These are phyloP conservation scores for Pleurotus tuoliensis DNA, from an alignment of 768 basidiomycete species.

Conservation along the genomic window DNA sequence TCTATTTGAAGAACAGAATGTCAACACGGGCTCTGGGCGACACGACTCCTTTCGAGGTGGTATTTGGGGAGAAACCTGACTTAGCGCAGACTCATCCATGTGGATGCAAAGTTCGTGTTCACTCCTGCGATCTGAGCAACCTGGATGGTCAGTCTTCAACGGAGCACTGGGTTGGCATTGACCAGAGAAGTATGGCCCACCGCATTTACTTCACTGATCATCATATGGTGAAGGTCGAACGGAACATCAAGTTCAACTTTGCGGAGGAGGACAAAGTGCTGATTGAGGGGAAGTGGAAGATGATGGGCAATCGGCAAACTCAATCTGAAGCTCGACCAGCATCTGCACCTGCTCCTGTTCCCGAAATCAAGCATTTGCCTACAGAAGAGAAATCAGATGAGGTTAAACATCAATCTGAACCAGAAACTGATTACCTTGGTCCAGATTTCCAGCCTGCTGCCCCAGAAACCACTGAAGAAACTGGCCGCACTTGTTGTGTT, in stretches of 20 bases:
- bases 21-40: conserved; percentile 11
- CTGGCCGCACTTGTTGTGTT: conserved; percentile 3
- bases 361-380: too few relatives aligned
- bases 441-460: neutral
- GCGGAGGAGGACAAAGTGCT: conserved; percentile 7
- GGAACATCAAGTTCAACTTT: conserved; percentile 17
- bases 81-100: conserved; percentile 6
- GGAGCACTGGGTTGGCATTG: conserved; percentile 32
- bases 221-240: conserved; percentile 19
- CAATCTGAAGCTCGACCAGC: neutral
- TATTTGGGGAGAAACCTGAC: conserved; percentile 18
- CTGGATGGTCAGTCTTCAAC: conserved; percentile 19
- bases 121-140: conserved; percentile 17
- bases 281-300: conserved; percentile 17
- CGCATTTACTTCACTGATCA: conserved; percentile 30
- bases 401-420: neutral
- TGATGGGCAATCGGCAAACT: neutral
- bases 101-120: conserved; percentile 21
- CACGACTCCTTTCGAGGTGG: conserved; percentile 19
- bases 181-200: conserved; percentile 24
- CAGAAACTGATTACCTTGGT: neutral
- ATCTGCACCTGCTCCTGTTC: neutral
- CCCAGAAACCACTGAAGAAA: neutral
- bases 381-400: too few relatives aligned
- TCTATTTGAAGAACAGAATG: conserved; percentile 10